phyloP scores from a whole-genome alignment of 352 stramenopile genomes.

The Pythium coloratum region DNA sequence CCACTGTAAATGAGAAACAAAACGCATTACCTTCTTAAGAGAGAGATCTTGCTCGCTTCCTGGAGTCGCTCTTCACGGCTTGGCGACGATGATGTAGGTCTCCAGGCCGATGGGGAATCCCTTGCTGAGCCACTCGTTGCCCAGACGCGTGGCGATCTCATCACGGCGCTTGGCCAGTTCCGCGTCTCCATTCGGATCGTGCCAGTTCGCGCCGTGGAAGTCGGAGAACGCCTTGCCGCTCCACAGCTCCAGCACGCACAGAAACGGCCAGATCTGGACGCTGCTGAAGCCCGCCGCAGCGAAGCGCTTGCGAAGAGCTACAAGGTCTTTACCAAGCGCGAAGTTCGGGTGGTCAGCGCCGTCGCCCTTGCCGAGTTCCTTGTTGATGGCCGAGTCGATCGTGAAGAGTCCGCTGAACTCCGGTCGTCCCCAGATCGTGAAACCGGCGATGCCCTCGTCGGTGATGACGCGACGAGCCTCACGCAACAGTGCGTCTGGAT shows the following conservation, averaged over 20 bases:
- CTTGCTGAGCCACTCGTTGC: slow-evolving; percentile 46
- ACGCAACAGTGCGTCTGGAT: slow-evolving; percentile 47
- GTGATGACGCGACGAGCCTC: slow-evolving; percentile 46
- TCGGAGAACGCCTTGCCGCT: slow-evolving; percentile 44
- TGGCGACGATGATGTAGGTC: slow-evolving; percentile 51
- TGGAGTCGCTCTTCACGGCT: not conserved
- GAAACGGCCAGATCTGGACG: slow-evolving; percentile 51
- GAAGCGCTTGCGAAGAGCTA: slow-evolving; percentile 36
- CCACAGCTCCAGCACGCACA: slow-evolving; percentile 51
- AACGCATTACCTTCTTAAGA: not conserved
- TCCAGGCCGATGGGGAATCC: slow-evolving; percentile 54
- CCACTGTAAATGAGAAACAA: slow-evolving; percentile 2
- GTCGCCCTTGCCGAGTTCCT: slow-evolving; percentile 37
- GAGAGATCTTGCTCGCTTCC: too few relatives aligned
- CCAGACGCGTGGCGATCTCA: slow-evolving; percentile 37
- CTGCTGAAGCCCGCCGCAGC: slow-evolving; percentile 32
- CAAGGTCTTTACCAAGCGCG: slow-evolving; percentile 42
- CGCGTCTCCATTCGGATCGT: slow-evolving; percentile 29
- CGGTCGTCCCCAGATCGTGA: slow-evolving; percentile 57
- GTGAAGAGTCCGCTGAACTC: slow-evolving; percentile 47
- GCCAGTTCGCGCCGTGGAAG: slow-evolving; percentile 31
- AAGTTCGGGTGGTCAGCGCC: slow-evolving; percentile 43
- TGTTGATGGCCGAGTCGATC: slow-evolving; percentile 26
- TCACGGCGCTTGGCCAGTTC: slow-evolving; percentile 27
- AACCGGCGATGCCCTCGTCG: slow-evolving; percentile 40